Base-by-base conservation (phyloP, 805 yeast genomes). In the Blastobotrys parvus region DNA sequence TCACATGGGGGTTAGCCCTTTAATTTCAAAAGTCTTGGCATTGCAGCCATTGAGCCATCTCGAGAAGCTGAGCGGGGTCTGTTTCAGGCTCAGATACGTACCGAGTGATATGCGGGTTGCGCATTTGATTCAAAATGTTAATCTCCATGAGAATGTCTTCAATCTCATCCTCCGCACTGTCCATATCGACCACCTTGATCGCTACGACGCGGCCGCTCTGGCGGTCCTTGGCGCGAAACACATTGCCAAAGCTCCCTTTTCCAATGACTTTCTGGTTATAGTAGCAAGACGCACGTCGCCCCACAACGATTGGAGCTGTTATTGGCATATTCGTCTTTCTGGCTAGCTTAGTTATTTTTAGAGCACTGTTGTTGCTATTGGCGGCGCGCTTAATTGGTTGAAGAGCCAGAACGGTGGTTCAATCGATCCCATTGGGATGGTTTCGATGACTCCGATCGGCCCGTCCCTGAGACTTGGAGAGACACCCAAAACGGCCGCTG, bases 151-250 rank as follows among this genome's bases (percentile, higher is more conserved):
- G 69, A 38, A 85, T 61, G 5, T 75, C 73, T 21, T 73, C 75
- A 23, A 90, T 74, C 30, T 85, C 94, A 43, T 88, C 95, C 23
- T 75, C 78, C 2, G 83, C 69, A 27, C 78, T 79, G 46, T 92
- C 97, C 33, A 89, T 64, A 57, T 87, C 82, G 30, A 92, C 74
- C 21, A 85, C 80, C 60, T 90, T 90, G n/a, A 92, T 72, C 3
- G 98, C 98, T 22, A 86, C 89, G 2, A 72, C 56, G 18, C 64
- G 54, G 3, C 66, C 62, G 2, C 69, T 61, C 4, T 47, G 48
- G 15, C 59, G 58, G 19, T 69, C 61, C 3, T 32, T 19, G 16
- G 38, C 57, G 21, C 46, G 45, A 39, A 46, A 52, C 13, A 53
- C 57, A n/a, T 45, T 40, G 6, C 57, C 57, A 41, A 50, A 53